These are phyloP conservation scores for Arthrobotrys iridis DNA, from an alignment of 2,329 filamentous ascomycete genomes.

Conservation along the genomic window DNA sequence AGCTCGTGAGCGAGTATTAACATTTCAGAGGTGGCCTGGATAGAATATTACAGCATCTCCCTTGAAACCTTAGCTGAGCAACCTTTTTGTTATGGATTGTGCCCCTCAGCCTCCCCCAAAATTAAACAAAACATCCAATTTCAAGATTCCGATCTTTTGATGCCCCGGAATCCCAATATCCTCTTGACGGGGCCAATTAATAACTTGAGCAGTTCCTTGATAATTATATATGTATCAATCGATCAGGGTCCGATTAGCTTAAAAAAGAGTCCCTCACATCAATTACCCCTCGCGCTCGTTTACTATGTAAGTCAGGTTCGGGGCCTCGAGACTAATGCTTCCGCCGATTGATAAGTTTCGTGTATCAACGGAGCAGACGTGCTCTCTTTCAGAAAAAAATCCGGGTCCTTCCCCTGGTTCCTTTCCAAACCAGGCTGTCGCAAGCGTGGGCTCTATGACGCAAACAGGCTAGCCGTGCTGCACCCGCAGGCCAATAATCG, in stretches of 20 bases:
- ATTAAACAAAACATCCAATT: background rate
- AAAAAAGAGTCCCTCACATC: background rate
- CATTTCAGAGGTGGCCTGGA: too few species aligned
- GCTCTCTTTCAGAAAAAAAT: background rate
- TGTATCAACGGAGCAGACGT: constrained; percentile 14
- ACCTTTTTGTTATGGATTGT: too few species aligned
- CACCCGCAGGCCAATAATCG: constrained; percentile 5
- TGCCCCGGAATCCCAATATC: too few species aligned
- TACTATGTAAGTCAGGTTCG: too few species aligned
- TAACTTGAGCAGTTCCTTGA: too few species aligned
- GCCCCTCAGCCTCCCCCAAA: background rate
- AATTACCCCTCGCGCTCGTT: background rate
- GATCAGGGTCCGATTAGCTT: too few species aligned
- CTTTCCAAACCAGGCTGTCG: constrained; percentile 26
- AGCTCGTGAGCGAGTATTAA: too few species aligned
- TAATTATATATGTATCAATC: too few species aligned
- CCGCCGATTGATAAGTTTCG: background rate
- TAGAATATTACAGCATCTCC: background rate
- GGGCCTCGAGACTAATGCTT: too few species aligned
- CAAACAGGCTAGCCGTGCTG: constrained; percentile 36
- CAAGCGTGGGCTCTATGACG: constrained; percentile 40
- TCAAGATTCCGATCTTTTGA: too few species aligned
- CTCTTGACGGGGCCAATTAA: background rate
- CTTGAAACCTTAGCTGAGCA: constrained; percentile 7
- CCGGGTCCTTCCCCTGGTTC: background rate